phyloP scores from a whole-genome alignment of 805 yeast genomes.

The Saccharomycopsis sp. region DNA sequence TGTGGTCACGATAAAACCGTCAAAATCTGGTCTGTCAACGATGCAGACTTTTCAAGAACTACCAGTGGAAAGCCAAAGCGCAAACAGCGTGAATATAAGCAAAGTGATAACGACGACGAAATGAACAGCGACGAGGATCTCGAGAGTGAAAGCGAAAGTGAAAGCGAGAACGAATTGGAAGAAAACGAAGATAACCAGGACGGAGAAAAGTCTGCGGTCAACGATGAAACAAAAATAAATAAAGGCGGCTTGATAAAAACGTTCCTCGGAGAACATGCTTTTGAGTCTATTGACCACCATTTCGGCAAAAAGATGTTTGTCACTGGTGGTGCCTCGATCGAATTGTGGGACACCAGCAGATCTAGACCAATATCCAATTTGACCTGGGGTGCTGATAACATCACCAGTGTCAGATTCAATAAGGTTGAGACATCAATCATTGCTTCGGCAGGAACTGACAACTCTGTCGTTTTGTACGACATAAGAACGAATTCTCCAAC shows the following conservation, averaged over 20 bases:
- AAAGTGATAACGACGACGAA: constrained; percentile 7
- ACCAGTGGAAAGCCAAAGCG: constrained; percentile 22
- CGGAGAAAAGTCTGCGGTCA: constrained; percentile 25
- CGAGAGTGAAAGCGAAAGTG: constrained; percentile 7
- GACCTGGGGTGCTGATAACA: constrained; percentile 96
- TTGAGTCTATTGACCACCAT: constrained; percentile 83
- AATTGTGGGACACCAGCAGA: constrained; percentile 87
- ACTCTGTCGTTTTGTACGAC: constrained; percentile 86
- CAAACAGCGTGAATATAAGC: constrained; percentile 11
- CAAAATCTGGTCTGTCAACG: constrained; percentile 78
- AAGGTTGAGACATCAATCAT: constrained; percentile 82
- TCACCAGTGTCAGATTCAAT: constrained; percentile 77
- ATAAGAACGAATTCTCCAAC: constrained; percentile 85
- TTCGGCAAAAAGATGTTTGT: constrained; percentile 66
- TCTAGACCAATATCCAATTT: constrained; percentile 69
- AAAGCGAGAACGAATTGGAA: constrained; percentile 29
- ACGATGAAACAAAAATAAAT: constrained; percentile 28
- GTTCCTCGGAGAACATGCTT: constrained; percentile 75
- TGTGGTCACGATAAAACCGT: constrained; percentile 83
- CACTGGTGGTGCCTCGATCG: constrained; percentile 86
- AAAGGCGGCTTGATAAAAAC: constrained; percentile 64
- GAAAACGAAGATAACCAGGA: constrained; percentile 22
- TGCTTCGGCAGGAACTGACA: constrained; percentile 87
- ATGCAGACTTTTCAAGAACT: constrained; percentile 37
- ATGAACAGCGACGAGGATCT: constrained; percentile 16